Base-by-base conservation (phyloP, 805 yeast genomes). In the Scheffersomyces amazonensis region DNA sequence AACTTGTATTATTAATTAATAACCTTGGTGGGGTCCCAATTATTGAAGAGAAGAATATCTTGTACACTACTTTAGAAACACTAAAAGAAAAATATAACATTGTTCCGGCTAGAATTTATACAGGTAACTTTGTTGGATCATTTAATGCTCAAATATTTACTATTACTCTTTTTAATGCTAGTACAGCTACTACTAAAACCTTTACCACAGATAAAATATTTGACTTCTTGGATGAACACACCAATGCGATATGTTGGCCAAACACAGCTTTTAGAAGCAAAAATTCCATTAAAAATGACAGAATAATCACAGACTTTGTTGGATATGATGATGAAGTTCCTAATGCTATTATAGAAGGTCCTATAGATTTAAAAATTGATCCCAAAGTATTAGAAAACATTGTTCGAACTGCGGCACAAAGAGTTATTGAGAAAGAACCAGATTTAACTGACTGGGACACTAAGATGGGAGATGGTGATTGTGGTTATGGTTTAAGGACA, bases 391-490 rank as follows among this genome's bases (percentile, higher is more conserved):
- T 55, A 30, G 48, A 42, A 20, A 20, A 22, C 1, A 42, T 57
- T 5, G 42, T 60, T 15, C 44, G 40, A 11, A 48, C 46, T 20
- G 68, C 62, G 2, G 56, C 62, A 2, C 35, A 48, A 15, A 60
- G 57, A 15, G 48, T 64, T 6, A 58, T 63, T 35, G 42, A 46
- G 2, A 57, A 43, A 30, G 69, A 64, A 38, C 66, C 67, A 2
- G 61, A 58, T 15, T 48, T 65, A 36, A 66, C 72, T 13, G 56
- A 54, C 17, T 66, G 68, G 66, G 72, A 66, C 41, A 66, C 72
- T 17, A 54, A 59, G 41, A 60, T 64, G 62, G 71, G 72, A n/a
- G 72, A 66, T 42, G 72, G 72, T 11, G 72, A 66, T 37, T 66
- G 72, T 49, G 71, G 72, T 24, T 60, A 62, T 40, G 64, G 65